phyloP scores from a whole-genome alignment of 2,329 filamentous ascomycete genomes.

The Penicillium sp. region DNA sequence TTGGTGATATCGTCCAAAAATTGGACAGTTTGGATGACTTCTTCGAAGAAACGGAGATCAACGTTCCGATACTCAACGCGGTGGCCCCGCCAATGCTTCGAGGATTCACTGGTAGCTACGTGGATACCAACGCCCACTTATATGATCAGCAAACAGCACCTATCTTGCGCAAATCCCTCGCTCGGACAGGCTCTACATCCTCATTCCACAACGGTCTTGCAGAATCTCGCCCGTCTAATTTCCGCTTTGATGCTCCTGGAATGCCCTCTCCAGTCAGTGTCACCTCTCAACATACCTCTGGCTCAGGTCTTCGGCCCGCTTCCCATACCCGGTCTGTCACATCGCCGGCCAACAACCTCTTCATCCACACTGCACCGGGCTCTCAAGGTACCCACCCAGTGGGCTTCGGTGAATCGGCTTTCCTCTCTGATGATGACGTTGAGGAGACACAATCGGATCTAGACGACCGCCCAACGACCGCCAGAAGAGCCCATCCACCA shows the following conservation, averaged over 20 bases:
- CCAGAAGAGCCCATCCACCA: constrained; percentile 23
- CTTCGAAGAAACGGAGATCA: constrained; percentile 67
- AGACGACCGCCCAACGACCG: constrained; percentile 60
- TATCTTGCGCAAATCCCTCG: constrained; percentile 79
- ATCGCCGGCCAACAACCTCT: constrained; percentile 64
- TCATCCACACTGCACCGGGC: constrained; percentile 49
- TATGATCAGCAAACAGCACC: constrained; percentile 94
- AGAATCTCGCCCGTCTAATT: constrained; percentile 64
- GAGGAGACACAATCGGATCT: constrained; percentile 80
- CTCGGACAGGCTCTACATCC: constrained; percentile 67
- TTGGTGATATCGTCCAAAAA: constrained; percentile 79
- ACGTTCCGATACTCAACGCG: constrained; percentile 55
- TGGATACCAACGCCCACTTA: constrained; percentile 74
- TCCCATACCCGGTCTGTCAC: constrained; percentile 83
- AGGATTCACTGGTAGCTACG: constrained; percentile 61
- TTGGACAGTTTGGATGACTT: constrained; percentile 79
- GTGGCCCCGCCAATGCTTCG: constrained; percentile 39
- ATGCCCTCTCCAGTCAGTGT: constrained; percentile 46
- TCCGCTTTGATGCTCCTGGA: constrained; percentile 52
- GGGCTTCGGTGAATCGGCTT: constrained; percentile 55
- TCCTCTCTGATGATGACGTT: constrained; percentile 74
- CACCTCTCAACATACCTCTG: constrained; percentile 32
- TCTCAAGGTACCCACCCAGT: constrained; percentile 48
- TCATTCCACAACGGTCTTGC: constrained; percentile 88
- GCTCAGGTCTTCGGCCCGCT: constrained; percentile 56